Evolutionary conservation across 306 rosid genomes (phyloP).

Genomic region (Rosa lucieae): DNA sequence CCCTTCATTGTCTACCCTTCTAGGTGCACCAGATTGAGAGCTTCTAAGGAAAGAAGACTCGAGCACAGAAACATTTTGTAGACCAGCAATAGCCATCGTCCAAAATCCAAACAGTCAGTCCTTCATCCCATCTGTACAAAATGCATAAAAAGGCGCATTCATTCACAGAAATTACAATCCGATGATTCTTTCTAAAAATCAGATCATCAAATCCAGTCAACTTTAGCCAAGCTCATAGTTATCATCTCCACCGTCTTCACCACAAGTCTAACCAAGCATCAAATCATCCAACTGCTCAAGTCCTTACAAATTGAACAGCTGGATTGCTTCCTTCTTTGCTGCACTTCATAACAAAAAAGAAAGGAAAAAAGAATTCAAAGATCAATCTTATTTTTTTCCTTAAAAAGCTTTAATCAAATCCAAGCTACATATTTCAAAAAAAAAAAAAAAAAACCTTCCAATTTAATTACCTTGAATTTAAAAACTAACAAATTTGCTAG

Average conservation of each 20-base stretch:
- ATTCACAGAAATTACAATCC: slow-evolving; percentile 24
- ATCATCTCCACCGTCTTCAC: slow-evolving; percentile 14
- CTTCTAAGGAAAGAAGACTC: slow-evolving; percentile 74
- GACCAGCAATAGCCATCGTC: slow-evolving; percentile 86
- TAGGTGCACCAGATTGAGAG: slow-evolving; percentile 59
- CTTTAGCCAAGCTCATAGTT: slow-evolving; percentile 26
- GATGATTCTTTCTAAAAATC: slow-evolving; percentile 41
- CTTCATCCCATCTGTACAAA: slow-evolving; percentile 49
- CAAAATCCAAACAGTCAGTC: slow-evolving; percentile 21
- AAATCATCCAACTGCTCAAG: slow-evolving; percentile 16
- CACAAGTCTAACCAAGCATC: slow-evolving; percentile 26
- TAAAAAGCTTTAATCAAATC: slow-evolving; percentile 1
- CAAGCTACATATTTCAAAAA: background rate
- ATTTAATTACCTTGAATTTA: background rate
- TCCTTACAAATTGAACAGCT: slow-evolving; percentile 12
- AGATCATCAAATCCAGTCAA: slow-evolving; percentile 25
- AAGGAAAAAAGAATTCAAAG: background rate
- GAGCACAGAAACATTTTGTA: slow-evolving; percentile 66
- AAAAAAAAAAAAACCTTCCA: background rate
- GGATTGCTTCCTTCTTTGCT: slow-evolving; percentile 33
- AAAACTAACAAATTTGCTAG: slow-evolving; percentile 7
- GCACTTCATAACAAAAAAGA: slow-evolving; percentile 26
- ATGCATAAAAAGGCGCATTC: slow-evolving; percentile 45
- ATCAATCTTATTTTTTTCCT: background rate
- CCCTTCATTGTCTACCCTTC: slow-evolving; percentile 55